Evolutionary conservation across 306 rosid genomes (phyloP), one percentile per base, ranked within the genome.

Genomic region (Senna tora): DNA sequence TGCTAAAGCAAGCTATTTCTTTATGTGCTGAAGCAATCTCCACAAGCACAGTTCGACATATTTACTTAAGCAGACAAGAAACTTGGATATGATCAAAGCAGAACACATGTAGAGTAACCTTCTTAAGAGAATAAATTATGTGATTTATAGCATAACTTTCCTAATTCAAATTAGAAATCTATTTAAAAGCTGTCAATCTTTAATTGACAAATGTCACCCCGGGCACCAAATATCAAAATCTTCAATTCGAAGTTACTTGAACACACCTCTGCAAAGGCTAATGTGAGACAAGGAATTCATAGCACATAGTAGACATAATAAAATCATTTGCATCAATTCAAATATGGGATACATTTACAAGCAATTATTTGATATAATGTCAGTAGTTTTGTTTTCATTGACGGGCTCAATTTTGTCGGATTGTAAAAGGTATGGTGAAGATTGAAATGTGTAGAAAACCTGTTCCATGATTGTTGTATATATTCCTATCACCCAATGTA

Each of bases 401-500:
- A 3, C 9, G 14, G 25, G 11, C 25, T 20, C 36, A 61, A 42
- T 16, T 50, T 50, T 9, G 58, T 53, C 9, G 58, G 30, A 12
- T 21, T 7, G 7, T 39, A 45, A 2, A 45, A 25, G 55, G 42
- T 25, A 25, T 15, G 42, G 13, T 46, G 56, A 45, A 9, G 15
- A 65, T 14, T 12, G 25, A 65, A 64, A 43, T 21, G 21, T 7
- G 36, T 42, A 13, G 38, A 34, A 22, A 56, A n/a, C 33, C 21
- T 60, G 63, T 59, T 50, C 10, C 56, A 28, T 46, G 34, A 22
- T 63, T 55, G 15, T 42, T 74, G 14, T 28, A 13, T 25, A 45
- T 20, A 5, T 49, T 57, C 68, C 50, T 50, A 30, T 21, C 69
- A 50, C 46, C 28, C 17, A 17, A 77, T 32, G 15, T 41, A 19